Conservation (phyloP, 495 filamentous ascomycete genomes). For the Evansstolkia leycettana region DNA sequence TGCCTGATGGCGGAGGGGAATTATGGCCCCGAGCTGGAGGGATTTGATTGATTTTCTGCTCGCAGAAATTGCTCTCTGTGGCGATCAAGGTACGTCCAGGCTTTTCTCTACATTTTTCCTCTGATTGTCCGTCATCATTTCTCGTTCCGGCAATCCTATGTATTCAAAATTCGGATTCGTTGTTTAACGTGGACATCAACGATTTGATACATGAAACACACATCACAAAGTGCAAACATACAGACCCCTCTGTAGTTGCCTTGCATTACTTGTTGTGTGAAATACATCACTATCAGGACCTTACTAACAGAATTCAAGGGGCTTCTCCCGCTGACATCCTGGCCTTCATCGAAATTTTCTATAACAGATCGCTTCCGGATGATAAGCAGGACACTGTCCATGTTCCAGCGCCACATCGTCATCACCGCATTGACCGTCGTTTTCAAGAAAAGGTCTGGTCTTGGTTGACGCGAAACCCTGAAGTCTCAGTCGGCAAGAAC, state of each 20-base stretch:
- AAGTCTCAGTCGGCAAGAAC: slow-evolving; percentile 35
- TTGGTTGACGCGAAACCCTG: slow-evolving; percentile 41
- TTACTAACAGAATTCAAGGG: too few relatives aligned
- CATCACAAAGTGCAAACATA: too few relatives aligned
- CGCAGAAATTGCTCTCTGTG: slow-evolving; percentile 57
- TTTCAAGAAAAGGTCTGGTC: slow-evolving; percentile 44
- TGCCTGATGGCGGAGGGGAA: slow-evolving; percentile 8
- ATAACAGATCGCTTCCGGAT: slow-evolving; percentile 16
- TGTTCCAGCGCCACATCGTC: slow-evolving; percentile 1
- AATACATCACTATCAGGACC: too few relatives aligned
- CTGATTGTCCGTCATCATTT: too few relatives aligned
- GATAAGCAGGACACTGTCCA: not conserved
- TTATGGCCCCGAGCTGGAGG: slow-evolving; percentile 56
- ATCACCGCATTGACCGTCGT: slow-evolving; percentile 30
- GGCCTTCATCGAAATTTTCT: slow-evolving; percentile 25
- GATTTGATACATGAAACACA: too few relatives aligned
- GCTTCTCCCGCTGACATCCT: slow-evolving; percentile 29
- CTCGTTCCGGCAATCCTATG: not conserved
- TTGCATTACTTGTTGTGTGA: too few relatives aligned
- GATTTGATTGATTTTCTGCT: slow-evolving; percentile 60
- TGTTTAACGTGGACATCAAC: too few relatives aligned
- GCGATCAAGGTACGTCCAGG: slow-evolving; percentile 52
- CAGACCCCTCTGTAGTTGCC: too few relatives aligned
- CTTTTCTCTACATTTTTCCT: too few relatives aligned
- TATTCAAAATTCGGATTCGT: too few relatives aligned